These are phyloP conservation scores for Monilinia laxa DNA, from an alignment of 2,329 filamentous ascomycete genomes.

Conservation along the genomic window DNA sequence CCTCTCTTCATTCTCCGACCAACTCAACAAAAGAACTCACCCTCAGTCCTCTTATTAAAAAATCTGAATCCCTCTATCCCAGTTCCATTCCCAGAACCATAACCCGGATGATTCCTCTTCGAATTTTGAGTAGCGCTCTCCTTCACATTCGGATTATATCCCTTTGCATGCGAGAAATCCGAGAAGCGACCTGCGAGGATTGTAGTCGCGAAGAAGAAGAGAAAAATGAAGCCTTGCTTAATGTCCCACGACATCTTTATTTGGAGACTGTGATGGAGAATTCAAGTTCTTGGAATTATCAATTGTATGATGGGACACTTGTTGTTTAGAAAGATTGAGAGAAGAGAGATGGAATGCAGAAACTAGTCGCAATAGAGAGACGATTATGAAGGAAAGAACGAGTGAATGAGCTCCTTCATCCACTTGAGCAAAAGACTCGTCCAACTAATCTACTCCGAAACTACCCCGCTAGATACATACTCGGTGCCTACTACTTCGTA, in stretches of 20 bases:
- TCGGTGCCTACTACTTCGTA: background rate
- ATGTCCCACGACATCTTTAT: background rate
- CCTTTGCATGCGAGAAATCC: conserved; percentile 6
- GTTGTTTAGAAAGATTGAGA: background rate
- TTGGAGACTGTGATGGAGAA: background rate
- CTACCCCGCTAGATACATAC: background rate
- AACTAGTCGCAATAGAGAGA: background rate
- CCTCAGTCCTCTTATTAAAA: background rate
- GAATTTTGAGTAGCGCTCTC: background rate
- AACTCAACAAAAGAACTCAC: background rate
- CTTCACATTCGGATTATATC: conserved; percentile 8
- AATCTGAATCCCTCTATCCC: background rate
- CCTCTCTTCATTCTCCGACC: background rate
- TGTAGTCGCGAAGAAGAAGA: background rate
- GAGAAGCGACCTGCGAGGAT: conserved; percentile 1
- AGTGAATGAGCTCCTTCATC: background rate
- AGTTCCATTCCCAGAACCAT: background rate
- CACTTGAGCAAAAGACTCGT: background rate
- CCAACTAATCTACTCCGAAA: background rate
- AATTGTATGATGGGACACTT: background rate
- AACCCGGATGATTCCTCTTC: background rate
- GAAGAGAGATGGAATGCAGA: background rate
- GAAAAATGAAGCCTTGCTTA: background rate
- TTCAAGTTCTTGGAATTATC: background rate
- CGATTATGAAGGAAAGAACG: background rate